These are phyloP conservation scores for Phytophthora sansomeana DNA, from an alignment of 352 stramenopile species.

Conservation along the genomic window DNA sequence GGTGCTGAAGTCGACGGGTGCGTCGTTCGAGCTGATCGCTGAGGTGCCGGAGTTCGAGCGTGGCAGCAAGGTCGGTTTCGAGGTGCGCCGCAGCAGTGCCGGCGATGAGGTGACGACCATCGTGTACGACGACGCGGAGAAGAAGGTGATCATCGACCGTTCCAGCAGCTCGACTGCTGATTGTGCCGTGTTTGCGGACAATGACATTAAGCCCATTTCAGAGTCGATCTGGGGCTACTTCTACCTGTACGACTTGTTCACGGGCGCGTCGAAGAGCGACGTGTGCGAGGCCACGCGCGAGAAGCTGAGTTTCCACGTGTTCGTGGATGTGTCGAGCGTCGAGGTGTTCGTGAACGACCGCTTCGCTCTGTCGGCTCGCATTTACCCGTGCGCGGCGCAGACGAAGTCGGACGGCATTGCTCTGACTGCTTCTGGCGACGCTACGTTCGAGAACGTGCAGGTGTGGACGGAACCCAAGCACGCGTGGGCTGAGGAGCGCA, in stretches of 20 bases:
- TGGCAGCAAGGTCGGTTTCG: conserved; percentile 62
- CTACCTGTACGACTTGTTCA: conserved; percentile 65
- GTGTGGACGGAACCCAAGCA: conserved; percentile 75
- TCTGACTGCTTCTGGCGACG: conserved; percentile 46
- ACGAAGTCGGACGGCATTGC: conserved; percentile 65
- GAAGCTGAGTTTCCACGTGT: conserved; percentile 65
- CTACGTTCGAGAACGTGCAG: conserved; percentile 68
- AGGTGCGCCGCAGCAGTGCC: conserved; percentile 54
- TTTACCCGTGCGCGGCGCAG: conserved; percentile 67
- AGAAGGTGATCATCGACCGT: conserved; percentile 70
- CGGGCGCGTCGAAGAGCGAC: conserved; percentile 24
- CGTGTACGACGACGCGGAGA: conserved; percentile 67
- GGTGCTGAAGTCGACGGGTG: conserved; percentile 52
- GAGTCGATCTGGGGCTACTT: conserved; percentile 59
- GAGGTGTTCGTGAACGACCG: conserved; percentile 80
- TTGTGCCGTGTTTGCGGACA: conserved; percentile 54
- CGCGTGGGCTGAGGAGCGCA: conserved; percentile 58
- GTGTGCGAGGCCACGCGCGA: conserved; percentile 51
- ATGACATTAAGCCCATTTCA: conserved; percentile 39
- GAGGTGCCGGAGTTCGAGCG: conserved; percentile 53
- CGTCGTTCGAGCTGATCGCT: conserved; percentile 64
- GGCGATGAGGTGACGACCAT: conserved; percentile 64
- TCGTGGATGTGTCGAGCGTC: conserved; percentile 74
- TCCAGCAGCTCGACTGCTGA: conserved; percentile 55
- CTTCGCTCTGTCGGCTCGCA: conserved; percentile 67